Conservation (phyloP, 768 basidiomycete genomes). For the Boletus huronensis region DNA sequence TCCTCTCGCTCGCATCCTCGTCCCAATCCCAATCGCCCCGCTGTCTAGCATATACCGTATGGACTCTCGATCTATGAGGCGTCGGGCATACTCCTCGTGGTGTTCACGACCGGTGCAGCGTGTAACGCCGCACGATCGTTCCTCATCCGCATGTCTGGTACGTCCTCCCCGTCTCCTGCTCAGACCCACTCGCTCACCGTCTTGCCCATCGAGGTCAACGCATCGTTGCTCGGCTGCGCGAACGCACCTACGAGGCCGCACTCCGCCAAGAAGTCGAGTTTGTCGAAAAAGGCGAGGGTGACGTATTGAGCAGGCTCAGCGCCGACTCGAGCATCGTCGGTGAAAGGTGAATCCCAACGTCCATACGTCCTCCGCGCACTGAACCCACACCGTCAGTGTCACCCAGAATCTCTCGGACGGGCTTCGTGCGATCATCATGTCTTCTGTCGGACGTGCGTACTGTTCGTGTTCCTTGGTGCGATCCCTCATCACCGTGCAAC, state of each 20-base stretch:
- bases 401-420: conserved; percentile 82
- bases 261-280: conserved; percentile 89
- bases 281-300: conserved; percentile 89
- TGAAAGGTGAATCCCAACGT: conserved; percentile 56
- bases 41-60: conserved; percentile 65
- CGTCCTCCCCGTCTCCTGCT: too few species aligned
- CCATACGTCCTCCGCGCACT: background rate
- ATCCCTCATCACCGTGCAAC: background rate
- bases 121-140: conserved; percentile 83
- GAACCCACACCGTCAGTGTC: conserved; percentile 35
- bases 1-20: background rate
- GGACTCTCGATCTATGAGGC: conserved; percentile 80
- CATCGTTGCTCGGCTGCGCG: conserved; percentile 84
- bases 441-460: conserved; percentile 83
- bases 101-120: conserved; percentile 83
- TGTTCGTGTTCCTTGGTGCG: background rate
- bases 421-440: conserved; percentile 83
- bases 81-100: conserved; percentile 62
- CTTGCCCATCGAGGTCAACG: conserved; percentile 55
- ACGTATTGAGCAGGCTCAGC: conserved; percentile 87
- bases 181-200: background rate
- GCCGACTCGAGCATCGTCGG: conserved; percentile 93
- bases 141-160: conserved; percentile 83
- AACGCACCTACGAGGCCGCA: conserved; percentile 79
- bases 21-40: background rate